These are phyloP conservation scores for Eremochloa ophiuroides DNA, from an alignment of 176 grass and related monocot genomes.

Conservation along the genomic window DNA sequence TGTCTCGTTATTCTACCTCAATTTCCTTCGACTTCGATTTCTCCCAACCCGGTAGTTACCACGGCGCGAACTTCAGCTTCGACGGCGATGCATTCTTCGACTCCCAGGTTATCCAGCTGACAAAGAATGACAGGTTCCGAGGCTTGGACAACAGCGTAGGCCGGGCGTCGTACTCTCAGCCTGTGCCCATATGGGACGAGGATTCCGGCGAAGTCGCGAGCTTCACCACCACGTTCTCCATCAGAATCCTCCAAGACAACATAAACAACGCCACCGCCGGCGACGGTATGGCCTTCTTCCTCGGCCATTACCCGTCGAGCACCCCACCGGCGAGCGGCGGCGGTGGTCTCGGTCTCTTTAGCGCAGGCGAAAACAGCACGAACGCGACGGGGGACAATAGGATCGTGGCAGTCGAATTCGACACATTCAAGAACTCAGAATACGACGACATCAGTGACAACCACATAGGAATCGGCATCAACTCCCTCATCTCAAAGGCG, in stretches of 20 bases:
- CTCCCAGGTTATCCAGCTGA: background rate
- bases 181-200: conserved; percentile 35
- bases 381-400: background rate
- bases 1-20: background rate
- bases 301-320: conserved; percentile 10
- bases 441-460: background rate
- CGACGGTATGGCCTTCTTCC: conserved; percentile 63
- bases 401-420: background rate
- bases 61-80: background rate
- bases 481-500: background rate
- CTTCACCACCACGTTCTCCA: conserved; percentile 45
- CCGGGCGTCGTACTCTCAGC: background rate
- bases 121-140: background rate
- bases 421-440: background rate
- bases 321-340: background rate
- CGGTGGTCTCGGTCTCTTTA: conserved; percentile 25
- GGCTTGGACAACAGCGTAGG: background rate
- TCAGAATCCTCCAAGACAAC: conserved; percentile 6
- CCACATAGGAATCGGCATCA: conserved; percentile 23
- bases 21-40: background rate
- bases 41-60: background rate
- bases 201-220: conserved; percentile 12
- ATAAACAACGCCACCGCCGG: background rate
- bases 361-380: fast-evolving
- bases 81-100: background rate